Percentiles rank a stretch among this genome's conserved stretches.
phyloP scores from a whole-genome alignment of 2,329 filamentous ascomycete species.

The Rutstroemia sp. region DNA sequence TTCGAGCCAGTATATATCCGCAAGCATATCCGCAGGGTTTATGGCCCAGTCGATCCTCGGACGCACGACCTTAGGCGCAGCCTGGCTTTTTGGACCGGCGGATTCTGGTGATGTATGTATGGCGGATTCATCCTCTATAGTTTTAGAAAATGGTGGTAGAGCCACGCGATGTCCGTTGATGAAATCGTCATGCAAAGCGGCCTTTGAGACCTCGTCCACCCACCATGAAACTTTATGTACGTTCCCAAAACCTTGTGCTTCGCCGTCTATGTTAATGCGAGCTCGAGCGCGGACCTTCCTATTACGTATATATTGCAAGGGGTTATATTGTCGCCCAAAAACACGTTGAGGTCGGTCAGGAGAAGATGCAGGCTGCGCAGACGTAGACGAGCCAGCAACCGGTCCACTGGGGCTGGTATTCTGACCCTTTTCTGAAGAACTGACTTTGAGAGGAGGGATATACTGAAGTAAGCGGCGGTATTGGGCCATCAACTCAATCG shows the following conservation, averaged over 20 bases:
- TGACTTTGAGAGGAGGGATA: conserved; percentile 63
- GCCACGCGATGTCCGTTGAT: conserved; percentile 31
- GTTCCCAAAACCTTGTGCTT: conserved; percentile 71
- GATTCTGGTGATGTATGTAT: conserved; percentile 32
- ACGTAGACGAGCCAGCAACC: conserved; percentile 32
- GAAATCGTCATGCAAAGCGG: conserved; percentile 17
- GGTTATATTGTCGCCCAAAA: conserved; percentile 74
- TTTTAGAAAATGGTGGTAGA: conserved; percentile 35
- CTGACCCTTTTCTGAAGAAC: conserved; percentile 31
- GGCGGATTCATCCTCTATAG: conserved; percentile 19
- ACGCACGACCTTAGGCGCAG: conserved; percentile 51
- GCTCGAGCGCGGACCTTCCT: conserved; percentile 77
- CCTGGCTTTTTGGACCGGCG: conserved; percentile 33
- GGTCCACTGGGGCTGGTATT: conserved; percentile 35
- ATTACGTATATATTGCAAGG: conserved; percentile 87
- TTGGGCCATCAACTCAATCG: conserved; percentile 79
- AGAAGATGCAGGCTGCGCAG: conserved; percentile 32
- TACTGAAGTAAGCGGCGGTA: conserved; percentile 74
- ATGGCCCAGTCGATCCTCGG: conserved; percentile 80
- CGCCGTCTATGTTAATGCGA: conserved; percentile 64
- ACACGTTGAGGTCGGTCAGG: conserved; percentile 21
- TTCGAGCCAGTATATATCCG: conserved; percentile 87
- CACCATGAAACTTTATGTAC: conserved; percentile 64
- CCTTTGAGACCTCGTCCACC: conserved; percentile 56
- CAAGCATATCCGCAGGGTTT: conserved; percentile 76